These are phyloP conservation scores for Microbotryomycetes sp. DNA, from an alignment of 1,284 basidiomycete species.

Conservation along the genomic window DNA sequence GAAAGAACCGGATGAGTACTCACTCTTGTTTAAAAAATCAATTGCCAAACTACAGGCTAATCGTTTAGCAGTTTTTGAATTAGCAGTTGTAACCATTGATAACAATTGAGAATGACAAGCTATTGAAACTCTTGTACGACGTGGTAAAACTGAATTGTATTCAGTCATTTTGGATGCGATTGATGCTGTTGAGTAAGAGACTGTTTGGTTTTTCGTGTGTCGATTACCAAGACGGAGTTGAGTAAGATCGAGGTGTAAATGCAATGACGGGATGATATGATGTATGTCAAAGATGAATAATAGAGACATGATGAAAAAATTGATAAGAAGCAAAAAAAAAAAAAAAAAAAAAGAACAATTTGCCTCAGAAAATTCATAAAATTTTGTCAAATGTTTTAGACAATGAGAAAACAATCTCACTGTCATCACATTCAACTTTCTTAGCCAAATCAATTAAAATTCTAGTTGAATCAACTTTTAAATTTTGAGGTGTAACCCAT, in stretches of 20 bases:
- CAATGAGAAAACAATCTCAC: neutral
- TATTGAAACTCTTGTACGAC: conserved; percentile 45
- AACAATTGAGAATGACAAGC: conserved; percentile 59
- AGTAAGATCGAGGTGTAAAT: no score
- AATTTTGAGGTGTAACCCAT: conserved; percentile 58
- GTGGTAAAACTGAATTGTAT: neutral
- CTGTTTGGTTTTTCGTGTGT: conserved; percentile 3
- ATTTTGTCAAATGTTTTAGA: no score
- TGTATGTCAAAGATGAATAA: conserved; percentile 1
- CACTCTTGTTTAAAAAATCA: conserved; percentile 4
- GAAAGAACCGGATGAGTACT: neutral
- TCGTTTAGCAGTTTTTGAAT: conserved; percentile 13
- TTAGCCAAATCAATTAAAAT: conserved; percentile 63
- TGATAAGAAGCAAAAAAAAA: neutral
- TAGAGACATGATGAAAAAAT: neutral
- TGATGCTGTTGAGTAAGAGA: conserved; percentile 14
- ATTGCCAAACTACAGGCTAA: conserved; percentile 3
- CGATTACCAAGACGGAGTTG: no score
- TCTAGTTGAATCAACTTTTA: conserved; percentile 66
- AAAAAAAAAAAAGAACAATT: conserved; percentile 39
- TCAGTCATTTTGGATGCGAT: neutral
- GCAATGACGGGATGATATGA: no score
- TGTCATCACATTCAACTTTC: conserved; percentile 52
- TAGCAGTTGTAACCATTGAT: conserved; percentile 42
- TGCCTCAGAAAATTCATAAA: conserved; percentile 48